A percentile compares a stretch with the other conserved stretches of the same genome.
Evolutionary conservation across 805 yeast species (phyloP).

Genomic region (Yarrowia sp.): DNA sequence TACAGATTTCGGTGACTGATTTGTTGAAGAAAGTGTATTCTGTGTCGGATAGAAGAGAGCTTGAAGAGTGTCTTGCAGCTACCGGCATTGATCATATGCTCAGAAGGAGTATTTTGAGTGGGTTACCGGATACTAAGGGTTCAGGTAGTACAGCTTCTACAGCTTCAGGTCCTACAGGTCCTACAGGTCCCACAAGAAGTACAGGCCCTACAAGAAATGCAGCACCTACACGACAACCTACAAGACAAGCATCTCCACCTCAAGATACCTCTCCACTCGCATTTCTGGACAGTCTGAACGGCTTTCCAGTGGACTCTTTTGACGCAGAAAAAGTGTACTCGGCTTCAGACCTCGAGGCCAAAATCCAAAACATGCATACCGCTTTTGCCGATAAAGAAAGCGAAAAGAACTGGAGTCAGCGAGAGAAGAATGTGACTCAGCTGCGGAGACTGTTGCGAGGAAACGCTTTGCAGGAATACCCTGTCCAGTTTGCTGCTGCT

Average conservation of each 20-base stretch:
- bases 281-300: not conserved
- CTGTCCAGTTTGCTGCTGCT: slow-evolving; percentile 39
- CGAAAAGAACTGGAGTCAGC: slow-evolving; percentile 75
- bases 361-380: slow-evolving; percentile 42
- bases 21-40: slow-evolving; percentile 6
- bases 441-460: slow-evolving; percentile 63
- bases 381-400: slow-evolving; percentile 72
- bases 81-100: not conserved
- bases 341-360: slow-evolving; percentile 35
- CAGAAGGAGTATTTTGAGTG: not conserved
- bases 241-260: no score
- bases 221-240: no score
- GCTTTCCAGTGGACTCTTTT: not conserved
- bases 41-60: not conserved
- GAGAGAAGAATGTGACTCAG: slow-evolving; percentile 61
- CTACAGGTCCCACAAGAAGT: no score
- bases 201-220: no score
- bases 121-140: not conserved
- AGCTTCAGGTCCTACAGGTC: no score
- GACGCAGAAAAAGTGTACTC: not conserved
- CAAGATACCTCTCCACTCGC: not conserved
- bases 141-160: no score
- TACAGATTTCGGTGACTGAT: not conserved
- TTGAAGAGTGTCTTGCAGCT: not conserved
- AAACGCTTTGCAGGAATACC: slow-evolving; percentile 43